These are phyloP conservation scores for Gentiana macrophylla DNA, from an alignment of 257 asterid species.

Conservation along the genomic window DNA sequence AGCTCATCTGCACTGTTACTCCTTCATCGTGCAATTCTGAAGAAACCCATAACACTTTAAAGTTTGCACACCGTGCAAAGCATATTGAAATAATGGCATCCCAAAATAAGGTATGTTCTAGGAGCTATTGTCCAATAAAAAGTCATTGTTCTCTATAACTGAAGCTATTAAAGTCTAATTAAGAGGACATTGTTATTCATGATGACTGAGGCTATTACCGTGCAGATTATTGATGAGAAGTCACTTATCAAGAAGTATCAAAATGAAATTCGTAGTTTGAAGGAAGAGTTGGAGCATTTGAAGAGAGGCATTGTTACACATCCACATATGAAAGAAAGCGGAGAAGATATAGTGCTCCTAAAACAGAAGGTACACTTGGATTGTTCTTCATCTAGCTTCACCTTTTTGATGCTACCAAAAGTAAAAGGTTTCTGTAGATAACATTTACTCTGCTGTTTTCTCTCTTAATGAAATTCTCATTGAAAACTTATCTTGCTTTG, in stretches of 20 bases:
- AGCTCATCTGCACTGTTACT: constrained; percentile 92
- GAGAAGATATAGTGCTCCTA: constrained; percentile 69
- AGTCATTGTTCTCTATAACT: background rate
- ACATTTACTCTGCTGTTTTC: background rate
- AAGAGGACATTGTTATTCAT: constrained; percentile 1
- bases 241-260: constrained; percentile 97
- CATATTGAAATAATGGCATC: constrained; percentile 96
- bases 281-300: constrained; percentile 91
- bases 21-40: constrained; percentile 97
- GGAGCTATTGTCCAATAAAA: constrained; percentile 10
- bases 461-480: too few relatives aligned
- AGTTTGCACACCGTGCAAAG: constrained; percentile 98
- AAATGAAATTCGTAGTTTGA: constrained; percentile 80
- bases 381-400: background rate
- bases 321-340: constrained; percentile 52
- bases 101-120: constrained; percentile 67
- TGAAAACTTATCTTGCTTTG: too few relatives aligned
- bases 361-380: constrained; percentile 72
- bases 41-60: constrained; percentile 96
- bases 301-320: constrained; percentile 74
- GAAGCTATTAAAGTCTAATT: too few relatives aligned
- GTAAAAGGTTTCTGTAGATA: background rate
- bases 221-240: constrained; percentile 97
- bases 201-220: constrained; percentile 17
- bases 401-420: background rate